Evolutionary conservation across 768 basidiomycete species (phyloP).

Genomic region (Flagelloscypha sp.): DNA sequence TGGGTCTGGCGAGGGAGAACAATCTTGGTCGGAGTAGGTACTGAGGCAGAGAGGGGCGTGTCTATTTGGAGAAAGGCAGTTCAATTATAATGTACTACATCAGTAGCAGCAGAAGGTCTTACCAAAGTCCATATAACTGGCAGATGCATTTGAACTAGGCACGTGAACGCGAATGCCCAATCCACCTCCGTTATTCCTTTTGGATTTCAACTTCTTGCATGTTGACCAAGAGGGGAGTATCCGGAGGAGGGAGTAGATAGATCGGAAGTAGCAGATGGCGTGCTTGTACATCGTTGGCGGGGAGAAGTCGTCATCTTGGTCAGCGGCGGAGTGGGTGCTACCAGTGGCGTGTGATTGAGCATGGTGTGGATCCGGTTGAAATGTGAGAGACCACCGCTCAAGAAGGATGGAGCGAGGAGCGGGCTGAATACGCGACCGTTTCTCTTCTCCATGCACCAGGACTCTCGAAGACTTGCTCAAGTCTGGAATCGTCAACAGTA

Average conservation of each 20-base stretch:
- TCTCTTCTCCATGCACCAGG: conserved; percentile 47
- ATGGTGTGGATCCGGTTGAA: conserved; percentile 18
- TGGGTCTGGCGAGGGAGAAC: conserved; percentile 37
- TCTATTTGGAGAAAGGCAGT: conserved; percentile 17
- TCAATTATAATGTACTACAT: background rate
- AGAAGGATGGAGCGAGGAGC: conserved; percentile 62
- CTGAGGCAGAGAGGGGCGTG: conserved; percentile 29
- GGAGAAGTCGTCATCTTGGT: conserved; percentile 40
- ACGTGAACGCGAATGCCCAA: conserved; percentile 43
- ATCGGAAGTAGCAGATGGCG: conserved; percentile 74
- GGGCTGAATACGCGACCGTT: conserved; percentile 61
- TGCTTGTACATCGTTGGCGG: conserved; percentile 80
- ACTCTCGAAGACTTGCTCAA: conserved; percentile 66
- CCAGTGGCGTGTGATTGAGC: conserved; percentile 16
- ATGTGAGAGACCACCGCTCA: conserved; percentile 59
- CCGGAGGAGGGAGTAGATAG: conserved; percentile 63
- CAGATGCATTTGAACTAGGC: conserved; percentile 22
- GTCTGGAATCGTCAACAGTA: conserved; percentile 65
- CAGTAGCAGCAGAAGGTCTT: conserved; percentile 3
- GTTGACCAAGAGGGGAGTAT: conserved; percentile 74
- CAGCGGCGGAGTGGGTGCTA: conserved; percentile 13
- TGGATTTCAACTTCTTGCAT: conserved; percentile 48
- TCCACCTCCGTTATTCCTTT: conserved; percentile 32
- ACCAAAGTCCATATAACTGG: conserved; percentile 28
- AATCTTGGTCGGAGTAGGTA: conserved; percentile 20